These are phyloP conservation scores for Aristolochia californica DNA, from an alignment of 164 flowering plant genomes.

Conservation along the genomic window DNA sequence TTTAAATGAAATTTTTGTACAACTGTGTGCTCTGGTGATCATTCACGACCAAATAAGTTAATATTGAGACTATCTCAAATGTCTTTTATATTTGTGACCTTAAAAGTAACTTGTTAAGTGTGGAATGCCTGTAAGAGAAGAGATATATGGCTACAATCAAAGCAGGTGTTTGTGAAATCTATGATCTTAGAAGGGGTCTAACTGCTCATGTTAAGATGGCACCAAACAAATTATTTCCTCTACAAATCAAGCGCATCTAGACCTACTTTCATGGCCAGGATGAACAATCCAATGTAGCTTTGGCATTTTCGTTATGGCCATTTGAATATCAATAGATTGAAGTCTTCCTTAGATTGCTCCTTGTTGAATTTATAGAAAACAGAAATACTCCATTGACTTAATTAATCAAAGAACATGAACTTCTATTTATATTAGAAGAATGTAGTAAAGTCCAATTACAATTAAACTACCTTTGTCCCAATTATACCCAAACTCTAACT, in stretches of 20 bases:
- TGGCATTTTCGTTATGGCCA: constrained; percentile 1
- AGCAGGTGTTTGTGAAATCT: background rate
- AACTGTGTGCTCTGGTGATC: background rate
- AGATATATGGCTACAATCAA: background rate
- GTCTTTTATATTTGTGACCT: background rate
- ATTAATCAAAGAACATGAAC: no score
- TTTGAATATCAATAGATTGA: no score
- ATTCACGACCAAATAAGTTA: background rate
- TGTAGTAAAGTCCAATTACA: no score
- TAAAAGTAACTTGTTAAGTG: background rate
- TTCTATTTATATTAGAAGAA: no score
- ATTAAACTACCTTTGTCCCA: no score
- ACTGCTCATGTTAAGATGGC: background rate
- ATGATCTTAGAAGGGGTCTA: background rate
- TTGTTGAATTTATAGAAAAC: no score
- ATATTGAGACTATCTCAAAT: background rate
- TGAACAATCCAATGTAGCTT: background rate
- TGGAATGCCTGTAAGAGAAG: background rate
- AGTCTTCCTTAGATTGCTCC: no score
- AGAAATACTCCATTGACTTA: no score
- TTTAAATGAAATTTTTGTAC: background rate
- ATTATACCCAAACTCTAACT: no score
- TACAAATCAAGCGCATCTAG: background rate
- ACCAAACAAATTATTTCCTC: background rate
- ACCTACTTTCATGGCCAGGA: background rate